Conservation (phyloP, 2,329 filamentous ascomycete genomes). For the Zymoseptoria ardabiliae region DNA sequence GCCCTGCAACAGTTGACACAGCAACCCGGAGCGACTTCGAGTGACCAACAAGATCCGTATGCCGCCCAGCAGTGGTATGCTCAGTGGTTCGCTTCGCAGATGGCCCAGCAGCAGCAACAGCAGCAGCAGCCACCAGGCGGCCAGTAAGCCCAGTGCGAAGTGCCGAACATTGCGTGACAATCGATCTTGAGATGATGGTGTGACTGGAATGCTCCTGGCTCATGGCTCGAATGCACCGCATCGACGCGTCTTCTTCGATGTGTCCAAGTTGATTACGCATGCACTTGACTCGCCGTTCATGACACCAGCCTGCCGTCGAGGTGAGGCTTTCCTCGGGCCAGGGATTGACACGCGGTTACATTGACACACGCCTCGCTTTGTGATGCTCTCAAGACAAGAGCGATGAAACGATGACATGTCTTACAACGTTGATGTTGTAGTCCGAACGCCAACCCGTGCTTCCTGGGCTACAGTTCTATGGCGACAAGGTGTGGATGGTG, state of each 20-base stretch:
- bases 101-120: constrained; percentile 25
- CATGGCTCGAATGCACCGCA: not conserved
- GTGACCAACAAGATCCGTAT: constrained; percentile 12
- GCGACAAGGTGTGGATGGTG: not conserved
- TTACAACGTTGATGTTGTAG: not conserved
- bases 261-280: constrained; percentile 12
- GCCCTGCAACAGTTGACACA: constrained; percentile 9
- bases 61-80: constrained; percentile 12
- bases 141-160: constrained; percentile 21
- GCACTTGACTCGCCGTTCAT: constrained; percentile 5
- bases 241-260: constrained; percentile 6
- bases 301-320: not conserved
- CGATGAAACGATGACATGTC: not conserved
- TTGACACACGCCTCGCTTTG: not conserved
- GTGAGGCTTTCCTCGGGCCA: not conserved
- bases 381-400: not conserved
- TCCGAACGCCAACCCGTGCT: not conserved
- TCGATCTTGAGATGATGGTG: constrained; percentile 11
- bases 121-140: constrained; percentile 30
- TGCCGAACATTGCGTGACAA: constrained; percentile 17
- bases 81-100: constrained; percentile 24
- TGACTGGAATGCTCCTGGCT: constrained; percentile 12
- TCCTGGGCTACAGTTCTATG: not conserved
- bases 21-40: not conserved
- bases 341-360: not conserved